phyloP scores from a whole-genome alignment of 768 basidiomycete species.

The Sporobolomyces pararoseus region DNA sequence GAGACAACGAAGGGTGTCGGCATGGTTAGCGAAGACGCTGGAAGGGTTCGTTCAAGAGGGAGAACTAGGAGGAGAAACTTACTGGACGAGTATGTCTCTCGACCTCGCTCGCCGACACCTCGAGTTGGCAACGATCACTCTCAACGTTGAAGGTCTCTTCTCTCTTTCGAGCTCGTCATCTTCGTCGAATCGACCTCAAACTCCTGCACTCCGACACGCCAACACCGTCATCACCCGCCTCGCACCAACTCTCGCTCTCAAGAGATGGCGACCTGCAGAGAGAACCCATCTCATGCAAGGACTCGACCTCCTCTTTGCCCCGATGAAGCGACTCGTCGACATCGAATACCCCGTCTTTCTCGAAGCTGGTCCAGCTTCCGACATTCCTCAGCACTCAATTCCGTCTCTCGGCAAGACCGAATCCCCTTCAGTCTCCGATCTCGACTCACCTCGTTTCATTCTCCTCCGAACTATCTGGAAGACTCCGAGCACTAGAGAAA shows the following conservation, averaged over 20 bases:
- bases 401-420: not conserved
- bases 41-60: conserved; percentile 11
- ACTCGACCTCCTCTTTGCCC: conserved; percentile 62
- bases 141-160: conserved; percentile 55
- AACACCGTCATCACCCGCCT: conserved; percentile 56
- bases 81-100: conserved; percentile 25
- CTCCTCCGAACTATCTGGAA: conserved; percentile 29
- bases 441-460: not conserved
- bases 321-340: conserved; percentile 41
- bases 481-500: not conserved
- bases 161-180: conserved; percentile 52
- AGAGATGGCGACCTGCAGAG: conserved; percentile 62
- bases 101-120: conserved; percentile 65
- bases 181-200: conserved; percentile 55
- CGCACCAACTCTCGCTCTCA: conserved; percentile 51
- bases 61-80: not conserved
- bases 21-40: conserved; percentile 26
- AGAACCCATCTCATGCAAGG: conserved; percentile 63
- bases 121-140: conserved; percentile 64
- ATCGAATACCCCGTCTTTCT: conserved; percentile 40
- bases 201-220: conserved; percentile 64
- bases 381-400: conserved; percentile 13
- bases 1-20: conserved; percentile 54
- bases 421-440: not conserved
- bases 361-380: conserved; percentile 28